Conservation (phyloP, 768 basidiomycete species). For the Suillus hirtellus region DNA sequence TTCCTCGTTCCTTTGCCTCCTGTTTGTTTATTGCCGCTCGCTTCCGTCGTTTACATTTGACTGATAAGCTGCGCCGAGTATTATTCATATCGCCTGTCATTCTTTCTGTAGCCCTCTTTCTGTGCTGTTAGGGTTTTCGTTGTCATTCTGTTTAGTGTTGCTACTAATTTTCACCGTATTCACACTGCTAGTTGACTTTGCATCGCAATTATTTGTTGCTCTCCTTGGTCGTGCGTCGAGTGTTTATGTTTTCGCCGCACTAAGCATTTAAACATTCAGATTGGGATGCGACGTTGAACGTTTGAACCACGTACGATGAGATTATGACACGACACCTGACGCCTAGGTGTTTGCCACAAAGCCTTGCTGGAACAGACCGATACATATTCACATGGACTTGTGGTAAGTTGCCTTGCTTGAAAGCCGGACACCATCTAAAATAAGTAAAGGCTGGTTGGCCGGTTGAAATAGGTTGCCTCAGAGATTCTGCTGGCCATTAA, state of each 20-base stretch:
- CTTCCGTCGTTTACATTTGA: constrained; percentile 12
- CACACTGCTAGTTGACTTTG: constrained; percentile 17
- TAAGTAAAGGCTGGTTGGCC: background rate
- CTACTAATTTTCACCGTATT: constrained; percentile 16
- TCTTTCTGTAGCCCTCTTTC: constrained; percentile 23
- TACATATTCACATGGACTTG: background rate
- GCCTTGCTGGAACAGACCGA: background rate
- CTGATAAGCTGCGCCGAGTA: constrained; percentile 19
- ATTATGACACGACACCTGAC: background rate
- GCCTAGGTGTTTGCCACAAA: background rate
- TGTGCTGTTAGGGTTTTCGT: constrained; percentile 12
- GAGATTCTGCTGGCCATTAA: background rate
- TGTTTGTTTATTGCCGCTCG: constrained; percentile 7
- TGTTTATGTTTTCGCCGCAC: background rate
- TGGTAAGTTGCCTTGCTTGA: background rate
- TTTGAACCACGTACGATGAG: background rate
- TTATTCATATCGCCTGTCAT: constrained; percentile 36
- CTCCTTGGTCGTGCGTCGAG: background rate
- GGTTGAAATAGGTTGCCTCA: background rate
- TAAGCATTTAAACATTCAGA: no score
- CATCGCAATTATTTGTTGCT: background rate
- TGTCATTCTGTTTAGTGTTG: constrained; percentile 11
- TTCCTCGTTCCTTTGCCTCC: constrained; percentile 15
- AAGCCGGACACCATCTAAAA: background rate
- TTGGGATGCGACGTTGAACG: no score